phyloP scores from a whole-genome alignment of 1,284 basidiomycete genomes.

The Cryptococcus maquisensis region DNA sequence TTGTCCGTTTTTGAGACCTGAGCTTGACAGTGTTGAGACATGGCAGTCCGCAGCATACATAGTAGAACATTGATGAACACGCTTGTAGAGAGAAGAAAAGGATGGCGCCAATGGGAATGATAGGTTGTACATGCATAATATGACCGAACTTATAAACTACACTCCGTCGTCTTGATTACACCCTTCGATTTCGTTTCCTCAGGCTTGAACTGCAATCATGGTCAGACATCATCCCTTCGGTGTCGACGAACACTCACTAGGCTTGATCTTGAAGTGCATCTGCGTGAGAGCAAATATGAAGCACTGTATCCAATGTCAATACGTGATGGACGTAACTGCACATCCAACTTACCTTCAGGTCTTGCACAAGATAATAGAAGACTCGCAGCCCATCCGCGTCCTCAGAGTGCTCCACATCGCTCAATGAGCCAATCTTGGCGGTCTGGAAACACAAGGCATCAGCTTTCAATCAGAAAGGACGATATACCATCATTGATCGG shows the following conservation, averaged over 20 bases:
- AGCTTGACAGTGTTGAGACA: too few relatives aligned
- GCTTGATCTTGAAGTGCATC: constrained; percentile 99
- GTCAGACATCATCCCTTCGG: background rate
- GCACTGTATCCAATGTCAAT: constrained; percentile 57
- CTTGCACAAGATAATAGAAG: constrained; percentile 98
- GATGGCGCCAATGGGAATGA: too few relatives aligned
- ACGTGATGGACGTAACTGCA: background rate
- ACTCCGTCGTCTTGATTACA: background rate
- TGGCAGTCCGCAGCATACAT: too few relatives aligned
- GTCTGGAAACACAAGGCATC: constrained; percentile 58
- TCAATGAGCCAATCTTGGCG: constrained; percentile 92
- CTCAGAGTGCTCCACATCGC: constrained; percentile 94
- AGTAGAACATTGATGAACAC: too few relatives aligned
- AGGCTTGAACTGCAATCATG: constrained; percentile 10
- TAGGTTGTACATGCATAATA: constrained; percentile 8
- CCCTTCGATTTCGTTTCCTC: background rate
- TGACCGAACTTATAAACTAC: background rate
- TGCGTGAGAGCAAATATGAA: constrained; percentile 96
- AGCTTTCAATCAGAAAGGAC: background rate
- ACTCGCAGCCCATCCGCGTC: constrained; percentile 97
- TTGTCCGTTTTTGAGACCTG: too few relatives aligned
- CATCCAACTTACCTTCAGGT: constrained; percentile 68
- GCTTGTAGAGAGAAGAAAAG: too few relatives aligned
- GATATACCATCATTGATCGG: too few relatives aligned
- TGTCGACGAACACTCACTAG: constrained; percentile 52